A percentile compares a stretch with the other conserved stretches of the same genome.
These are phyloP conservation scores for Metschnikowia picachoensis DNA, from an alignment of 805 yeast species.

Conservation along the genomic window DNA sequence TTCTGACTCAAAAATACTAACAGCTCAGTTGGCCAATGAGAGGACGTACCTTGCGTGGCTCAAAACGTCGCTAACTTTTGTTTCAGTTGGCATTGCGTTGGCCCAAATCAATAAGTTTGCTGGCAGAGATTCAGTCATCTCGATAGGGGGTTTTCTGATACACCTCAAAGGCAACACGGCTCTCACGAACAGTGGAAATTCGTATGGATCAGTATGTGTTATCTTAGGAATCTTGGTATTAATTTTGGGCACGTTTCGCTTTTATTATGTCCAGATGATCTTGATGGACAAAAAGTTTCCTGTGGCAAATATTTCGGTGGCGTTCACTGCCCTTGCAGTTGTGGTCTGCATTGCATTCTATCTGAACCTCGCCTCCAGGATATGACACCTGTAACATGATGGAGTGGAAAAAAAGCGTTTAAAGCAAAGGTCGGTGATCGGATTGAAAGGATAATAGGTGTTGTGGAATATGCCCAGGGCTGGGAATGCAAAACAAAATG, in stretches of 20 bases:
- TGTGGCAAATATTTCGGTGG: conserved; percentile 6
- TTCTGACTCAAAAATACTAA: conserved; percentile 2
- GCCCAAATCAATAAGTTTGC: conserved; percentile 13
- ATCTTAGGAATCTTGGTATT: conserved; percentile 11
- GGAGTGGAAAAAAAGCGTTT: not conserved
- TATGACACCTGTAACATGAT: not conserved
- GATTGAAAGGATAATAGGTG: too few species aligned
- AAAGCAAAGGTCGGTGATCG: too few species aligned
- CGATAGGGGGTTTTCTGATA: conserved; percentile 1
- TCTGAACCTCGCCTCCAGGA: conserved; percentile 7
- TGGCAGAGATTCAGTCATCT: conserved; percentile 1
- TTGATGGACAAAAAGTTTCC: conserved; percentile 9
- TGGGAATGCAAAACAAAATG: too few species aligned
- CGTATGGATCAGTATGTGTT: conserved; percentile 10
- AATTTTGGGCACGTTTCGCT: conserved; percentile 11
- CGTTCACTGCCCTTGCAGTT: conserved; percentile 1
- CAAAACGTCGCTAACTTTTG: conserved; percentile 16
- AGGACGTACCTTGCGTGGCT: conserved; percentile 20
- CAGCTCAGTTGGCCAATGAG: conserved; percentile 17
- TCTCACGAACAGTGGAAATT: conserved; percentile 1
- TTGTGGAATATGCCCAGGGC: too few species aligned
- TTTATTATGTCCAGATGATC: conserved; percentile 8
- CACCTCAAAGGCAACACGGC: not conserved
- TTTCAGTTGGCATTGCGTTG: conserved; percentile 15
- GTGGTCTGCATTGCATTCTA: not conserved